phyloP scores from a whole-genome alignment of 2,329 filamentous ascomycete species.

The Aspergillus cejpii region DNA sequence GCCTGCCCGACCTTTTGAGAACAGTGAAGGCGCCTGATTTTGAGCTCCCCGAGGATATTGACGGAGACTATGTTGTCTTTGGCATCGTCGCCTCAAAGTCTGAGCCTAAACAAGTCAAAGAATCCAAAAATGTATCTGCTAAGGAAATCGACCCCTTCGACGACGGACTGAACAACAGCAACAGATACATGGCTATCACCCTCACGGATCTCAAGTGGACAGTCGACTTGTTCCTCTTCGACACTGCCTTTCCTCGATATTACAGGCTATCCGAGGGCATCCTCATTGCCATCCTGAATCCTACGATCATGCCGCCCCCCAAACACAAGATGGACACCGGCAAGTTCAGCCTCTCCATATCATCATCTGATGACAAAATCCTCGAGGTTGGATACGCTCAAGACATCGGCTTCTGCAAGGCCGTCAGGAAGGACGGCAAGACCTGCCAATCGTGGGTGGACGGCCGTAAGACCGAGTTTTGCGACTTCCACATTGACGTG shows the following conservation, averaged over 20 bases:
- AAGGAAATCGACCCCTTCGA: slow-evolving; percentile 44
- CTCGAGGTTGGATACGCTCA: slow-evolving; percentile 79
- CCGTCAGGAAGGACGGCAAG: slow-evolving; percentile 74
- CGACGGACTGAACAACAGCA: slow-evolving; percentile 51
- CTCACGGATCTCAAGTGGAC: slow-evolving; percentile 87
- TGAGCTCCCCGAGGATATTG: slow-evolving; percentile 66
- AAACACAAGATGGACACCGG: slow-evolving; percentile 68
- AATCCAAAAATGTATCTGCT: slow-evolving; percentile 31
- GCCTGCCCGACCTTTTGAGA: slow-evolving; percentile 72
- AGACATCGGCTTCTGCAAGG: slow-evolving; percentile 84
- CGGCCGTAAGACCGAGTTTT: slow-evolving; percentile 77
- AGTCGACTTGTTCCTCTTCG: slow-evolving; percentile 86
- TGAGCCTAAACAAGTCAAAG: slow-evolving; percentile 60
- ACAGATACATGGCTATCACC: slow-evolving; percentile 89
- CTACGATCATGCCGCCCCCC: slow-evolving; percentile 80
- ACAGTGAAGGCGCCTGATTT: slow-evolving; percentile 77
- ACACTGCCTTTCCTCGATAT: slow-evolving; percentile 80
- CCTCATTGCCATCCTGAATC: slow-evolving; percentile 85
- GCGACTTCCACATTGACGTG: slow-evolving; percentile 84
- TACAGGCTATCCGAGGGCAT: slow-evolving; percentile 94
- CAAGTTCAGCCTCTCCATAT: slow-evolving; percentile 76
- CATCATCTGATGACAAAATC: slow-evolving; percentile 78
- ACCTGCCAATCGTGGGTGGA: slow-evolving; percentile 81
- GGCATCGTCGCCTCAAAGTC: slow-evolving; percentile 86
- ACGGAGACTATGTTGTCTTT: slow-evolving; percentile 84